A percentile compares a stretch with the other conserved stretches of the same genome.
These are phyloP conservation scores for Gonium pectorale DNA, from an alignment of 139 green algal genomes.

Conservation along the genomic window DNA sequence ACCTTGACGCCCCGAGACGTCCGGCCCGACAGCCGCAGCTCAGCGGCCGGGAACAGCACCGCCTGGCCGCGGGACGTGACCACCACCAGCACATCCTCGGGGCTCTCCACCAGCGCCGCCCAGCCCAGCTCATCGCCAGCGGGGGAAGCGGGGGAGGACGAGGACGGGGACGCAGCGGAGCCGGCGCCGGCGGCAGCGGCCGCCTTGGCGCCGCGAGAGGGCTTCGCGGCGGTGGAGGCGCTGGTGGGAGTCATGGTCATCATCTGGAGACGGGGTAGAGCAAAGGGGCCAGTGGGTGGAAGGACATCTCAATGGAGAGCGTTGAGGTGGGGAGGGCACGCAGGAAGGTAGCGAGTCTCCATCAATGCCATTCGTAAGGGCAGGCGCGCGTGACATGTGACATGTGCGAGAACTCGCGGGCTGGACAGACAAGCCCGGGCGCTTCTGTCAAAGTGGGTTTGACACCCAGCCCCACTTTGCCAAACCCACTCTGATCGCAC, in stretches of 20 bases:
- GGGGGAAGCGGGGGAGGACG: not conserved
- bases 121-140: conserved; percentile 26
- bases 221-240: not conserved
- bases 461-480: too few species aligned
- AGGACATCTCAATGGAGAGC: not conserved
- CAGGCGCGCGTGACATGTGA: too few species aligned
- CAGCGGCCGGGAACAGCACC: not conserved
- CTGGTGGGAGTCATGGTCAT: not conserved
- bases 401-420: too few species aligned
- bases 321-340: too few species aligned
- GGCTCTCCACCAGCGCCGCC: conserved; percentile 7
- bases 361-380: too few species aligned
- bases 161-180: not conserved
- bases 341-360: too few species aligned
- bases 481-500: too few species aligned
- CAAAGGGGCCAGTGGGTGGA: not conserved
- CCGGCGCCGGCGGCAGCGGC: too few species aligned
- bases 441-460: too few species aligned
- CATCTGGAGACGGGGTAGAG: not conserved
- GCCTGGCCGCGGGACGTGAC: not conserved
- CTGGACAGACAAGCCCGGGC: too few species aligned
- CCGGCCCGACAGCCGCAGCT: conserved; percentile 50
- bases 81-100: conserved; percentile 14
- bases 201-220: too few species aligned
- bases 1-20: conserved; percentile 39